Percentiles rank a stretch among this genome's conserved stretches.
phyloP scores from a whole-genome alignment of 495 filamentous ascomycete species.

The Trichoderma asperelloides region DNA sequence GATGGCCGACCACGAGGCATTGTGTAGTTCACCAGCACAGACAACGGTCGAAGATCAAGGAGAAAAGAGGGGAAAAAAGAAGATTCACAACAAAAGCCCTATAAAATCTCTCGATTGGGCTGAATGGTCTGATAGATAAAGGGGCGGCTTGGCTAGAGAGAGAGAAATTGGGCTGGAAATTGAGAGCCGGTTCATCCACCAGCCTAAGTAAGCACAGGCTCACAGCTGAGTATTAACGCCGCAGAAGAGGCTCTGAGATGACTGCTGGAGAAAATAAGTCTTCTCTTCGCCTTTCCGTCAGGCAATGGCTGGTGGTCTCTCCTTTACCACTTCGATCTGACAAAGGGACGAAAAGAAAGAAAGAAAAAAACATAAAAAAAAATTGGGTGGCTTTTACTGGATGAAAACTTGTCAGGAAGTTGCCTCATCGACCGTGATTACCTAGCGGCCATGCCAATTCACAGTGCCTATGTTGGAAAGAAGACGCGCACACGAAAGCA shows the following conservation, averaged over 20 bases:
- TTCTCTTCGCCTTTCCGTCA: background rate
- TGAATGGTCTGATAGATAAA: background rate
- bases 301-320: background rate
- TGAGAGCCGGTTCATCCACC: background rate
- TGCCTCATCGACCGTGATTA: background rate
- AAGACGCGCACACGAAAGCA: background rate
- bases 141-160: background rate
- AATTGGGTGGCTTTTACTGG: background rate
- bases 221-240: background rate
- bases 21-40: background rate
- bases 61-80: background rate
- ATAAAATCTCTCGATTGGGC: too few relatives aligned
- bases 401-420: background rate
- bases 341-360: background rate
- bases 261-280: background rate
- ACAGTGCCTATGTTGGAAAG: background rate
- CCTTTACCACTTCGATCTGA: background rate
- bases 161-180: background rate
- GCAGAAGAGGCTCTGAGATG: background rate
- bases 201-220: background rate
- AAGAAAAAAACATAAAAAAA: background rate
- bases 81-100: background rate
- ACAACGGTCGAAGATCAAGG: background rate
- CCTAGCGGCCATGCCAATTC: constrained; percentile 5
- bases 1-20: background rate